phyloP scores from a whole-genome alignment of 495 filamentous ascomycete genomes.

The Peziza echinospora region DNA sequence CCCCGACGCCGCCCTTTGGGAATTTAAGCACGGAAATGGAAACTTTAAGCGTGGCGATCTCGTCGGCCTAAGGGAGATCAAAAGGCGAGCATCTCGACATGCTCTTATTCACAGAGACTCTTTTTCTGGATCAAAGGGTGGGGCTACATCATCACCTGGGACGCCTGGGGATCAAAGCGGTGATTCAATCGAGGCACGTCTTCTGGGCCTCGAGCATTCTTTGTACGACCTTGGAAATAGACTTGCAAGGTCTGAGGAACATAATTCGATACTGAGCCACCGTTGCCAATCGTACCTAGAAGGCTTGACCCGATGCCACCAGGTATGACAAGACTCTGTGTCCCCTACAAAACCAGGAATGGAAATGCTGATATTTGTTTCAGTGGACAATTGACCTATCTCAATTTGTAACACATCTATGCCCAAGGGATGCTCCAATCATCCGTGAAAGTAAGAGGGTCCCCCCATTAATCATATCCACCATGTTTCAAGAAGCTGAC shows the following conservation, averaged over 20 bases:
- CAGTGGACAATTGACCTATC: slow-evolving; percentile 23
- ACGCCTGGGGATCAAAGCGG: slow-evolving; percentile 52
- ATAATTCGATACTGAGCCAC: slow-evolving; percentile 48
- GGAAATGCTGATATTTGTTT: slow-evolving; percentile 4
- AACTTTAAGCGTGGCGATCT: slow-evolving; percentile 93
- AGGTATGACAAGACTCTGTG: slow-evolving; percentile 36
- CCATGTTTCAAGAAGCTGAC: slow-evolving; percentile 6
- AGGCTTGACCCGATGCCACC: slow-evolving; percentile 52
- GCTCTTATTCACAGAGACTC: slow-evolving; percentile 89
- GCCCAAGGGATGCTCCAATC: slow-evolving; percentile 30
- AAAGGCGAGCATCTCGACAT: slow-evolving; percentile 86
- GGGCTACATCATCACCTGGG: slow-evolving; percentile 50
- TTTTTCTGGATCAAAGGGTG: slow-evolving; percentile 50
- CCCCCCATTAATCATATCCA: background rate
- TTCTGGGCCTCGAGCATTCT: slow-evolving; percentile 57
- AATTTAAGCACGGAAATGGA: slow-evolving; percentile 96
- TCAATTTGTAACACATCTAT: slow-evolving; percentile 20
- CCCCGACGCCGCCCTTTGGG: slow-evolving; percentile 91
- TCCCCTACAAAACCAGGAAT: too few species aligned
- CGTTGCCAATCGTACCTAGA: slow-evolving; percentile 70
- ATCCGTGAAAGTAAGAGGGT: slow-evolving; percentile 37
- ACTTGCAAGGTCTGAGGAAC: slow-evolving; percentile 65
- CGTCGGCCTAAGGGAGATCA: slow-evolving; percentile 81
- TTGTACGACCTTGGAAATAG: slow-evolving; percentile 60
- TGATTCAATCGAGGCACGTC: slow-evolving; percentile 51